Evolutionary conservation across 73 alveolate species (phyloP).

Genomic region (Durusdinium trenchii): DNA sequence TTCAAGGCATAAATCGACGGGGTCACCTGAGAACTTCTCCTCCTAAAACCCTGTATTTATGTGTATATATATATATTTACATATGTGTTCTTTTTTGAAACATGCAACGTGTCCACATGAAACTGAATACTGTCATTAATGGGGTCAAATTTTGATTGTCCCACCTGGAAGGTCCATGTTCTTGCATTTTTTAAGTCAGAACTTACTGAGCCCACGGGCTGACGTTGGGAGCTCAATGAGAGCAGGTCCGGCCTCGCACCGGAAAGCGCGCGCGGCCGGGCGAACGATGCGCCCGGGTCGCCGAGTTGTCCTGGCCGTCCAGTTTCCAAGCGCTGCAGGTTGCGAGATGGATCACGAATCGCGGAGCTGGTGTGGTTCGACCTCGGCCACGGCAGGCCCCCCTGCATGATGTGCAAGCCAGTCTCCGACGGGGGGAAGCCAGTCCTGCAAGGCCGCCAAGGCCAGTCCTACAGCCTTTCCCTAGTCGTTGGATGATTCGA

Average conservation of each 20-base stretch:
- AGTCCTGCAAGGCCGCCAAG: too few relatives aligned
- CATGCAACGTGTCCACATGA: background rate
- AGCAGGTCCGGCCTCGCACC: background rate
- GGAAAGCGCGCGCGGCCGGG: background rate
- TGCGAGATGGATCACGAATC: too few relatives aligned
- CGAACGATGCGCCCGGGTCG: background rate
- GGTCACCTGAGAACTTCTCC: background rate
- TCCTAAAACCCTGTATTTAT: background rate
- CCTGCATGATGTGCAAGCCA: conserved; percentile 27
- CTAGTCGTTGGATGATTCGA: too few relatives aligned
- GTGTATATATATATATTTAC: background rate
- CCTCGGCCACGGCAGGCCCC: background rate
- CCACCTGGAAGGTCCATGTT: background rate
- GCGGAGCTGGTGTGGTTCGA: background rate
- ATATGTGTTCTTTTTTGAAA: background rate
- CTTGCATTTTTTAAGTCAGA: background rate
- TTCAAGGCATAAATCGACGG: background rate
- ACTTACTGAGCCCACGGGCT: background rate
- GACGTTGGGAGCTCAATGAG: background rate
- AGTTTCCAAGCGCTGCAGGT: too few relatives aligned
- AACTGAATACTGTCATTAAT: background rate
- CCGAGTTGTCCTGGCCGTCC: too few relatives aligned
- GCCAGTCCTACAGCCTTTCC: too few relatives aligned
- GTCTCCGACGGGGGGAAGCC: conserved; percentile 57
- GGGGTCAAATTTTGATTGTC: background rate